Evolutionary conservation across 345 rosid genomes (phyloP), one percentile per base, ranked within the genome.

Genomic region (Salix arbutifolia): DNA sequence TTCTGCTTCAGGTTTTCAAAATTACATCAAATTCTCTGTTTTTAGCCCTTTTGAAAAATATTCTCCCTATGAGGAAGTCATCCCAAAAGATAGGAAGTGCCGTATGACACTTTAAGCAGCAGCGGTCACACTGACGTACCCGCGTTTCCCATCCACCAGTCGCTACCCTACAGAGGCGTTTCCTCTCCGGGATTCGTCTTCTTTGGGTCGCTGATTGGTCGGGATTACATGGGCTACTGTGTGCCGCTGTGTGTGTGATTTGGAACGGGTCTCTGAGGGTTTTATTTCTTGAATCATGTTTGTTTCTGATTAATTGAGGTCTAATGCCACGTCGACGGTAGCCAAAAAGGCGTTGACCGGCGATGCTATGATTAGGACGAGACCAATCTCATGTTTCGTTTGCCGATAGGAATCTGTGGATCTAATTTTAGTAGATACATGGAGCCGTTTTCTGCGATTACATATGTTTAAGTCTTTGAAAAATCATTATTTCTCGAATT

Each of bases 361-460:
- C 82, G 90, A 86, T 87, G 90, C 89, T 85, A 87, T 77, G 90
- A 86, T 84, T 79, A 85, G 85, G 77, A 89, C 87, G 9, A 89
- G 1, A 87, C 5, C 40, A 71, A 83, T 77, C 65, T 30, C 23
- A 70, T 83, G 84, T 82, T 87, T 87, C 89, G 89, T 84, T 74
- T 82, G 26, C 79, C 83, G 89, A 89, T 89, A 89, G 90, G 92
- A 89, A 89, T 82, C 90, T 85, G 87, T 83, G 87, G 89, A 83
- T 76, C 86, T 69, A 21, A 40, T 65, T 28, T 58, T 0, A 4
- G 17, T 28, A 75, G 89, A 67, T 84, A 84, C 65, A 77, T 74
- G 82, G 90, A 80, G 92, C 92, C 91, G 90, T 33, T 87, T 89
- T 78, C n/a, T 70, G 92, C 89, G 90, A 89, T 87, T 74, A 87